Base-by-base conservation (phyloP, 1,139 yeast species). In the Hyphopichia khmerensis region DNA sequence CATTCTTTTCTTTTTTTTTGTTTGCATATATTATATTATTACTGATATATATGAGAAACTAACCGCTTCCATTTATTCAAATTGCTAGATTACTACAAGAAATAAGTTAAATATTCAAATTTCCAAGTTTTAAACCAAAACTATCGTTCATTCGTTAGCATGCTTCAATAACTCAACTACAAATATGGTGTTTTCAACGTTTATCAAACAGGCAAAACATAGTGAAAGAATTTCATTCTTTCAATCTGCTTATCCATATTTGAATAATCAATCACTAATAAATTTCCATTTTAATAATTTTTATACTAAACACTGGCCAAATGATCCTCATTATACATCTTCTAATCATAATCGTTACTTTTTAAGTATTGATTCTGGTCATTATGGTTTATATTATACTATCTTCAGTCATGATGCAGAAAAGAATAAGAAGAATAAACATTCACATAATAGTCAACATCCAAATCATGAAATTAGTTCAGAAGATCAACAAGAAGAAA, bases 341-440 rank as follows among this genome's bases (percentile, higher is more conserved):
- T 54, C 46, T 45, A 55, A 57, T 18, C 50, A 58, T 17, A 46
- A 47, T 13, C 50, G 48, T 8, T 51, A 56, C 33, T 66, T 59
- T 47, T 57, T 70, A 44, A 57, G 62, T 13, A 65, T 73, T 14
- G 68, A 65, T 39, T 50, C 57, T 31, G 79, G 78, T 14, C 78
- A 73, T 46, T 73, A 72, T 51, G 79, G 78, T 0, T 55, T 73
- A 35, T 73, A 73, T 51, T 73, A 62, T 46, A 62, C 75, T 8
- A 67, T 73, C 40, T 71, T 67, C 52, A 69, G 65, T 48, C 68
- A 65, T 38, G 78, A 73, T 43, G 60, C 58, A 16, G 68, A 59
- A 38, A 51, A 48, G 43, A 56, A 54, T 40, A 56, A 55, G 41
- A 47, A 47, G 19, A 46, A 46, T 26, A 26, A 37, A 33, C 4